Conservation (phyloP, 208 protist genomes). For the Jaenimonas drosophilae region DNA sequence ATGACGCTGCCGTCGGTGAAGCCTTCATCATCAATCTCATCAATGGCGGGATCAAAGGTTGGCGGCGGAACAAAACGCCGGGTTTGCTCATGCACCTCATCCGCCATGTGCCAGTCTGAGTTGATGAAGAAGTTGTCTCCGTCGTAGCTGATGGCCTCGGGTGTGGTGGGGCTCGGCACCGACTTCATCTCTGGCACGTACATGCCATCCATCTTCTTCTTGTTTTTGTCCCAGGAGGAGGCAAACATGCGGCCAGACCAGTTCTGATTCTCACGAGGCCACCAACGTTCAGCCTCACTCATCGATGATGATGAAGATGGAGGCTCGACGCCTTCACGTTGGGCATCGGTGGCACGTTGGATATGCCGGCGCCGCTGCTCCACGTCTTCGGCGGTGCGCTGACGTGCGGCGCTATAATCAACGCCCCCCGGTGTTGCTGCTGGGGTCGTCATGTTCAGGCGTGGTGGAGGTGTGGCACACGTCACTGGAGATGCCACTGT, state of each 20-base stretch:
- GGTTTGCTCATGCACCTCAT: constrained; percentile 69
- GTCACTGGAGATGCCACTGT: constrained; percentile 11
- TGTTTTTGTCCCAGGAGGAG: constrained; percentile 62
- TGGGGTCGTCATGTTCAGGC: constrained; percentile 48
- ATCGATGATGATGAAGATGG: neutral
- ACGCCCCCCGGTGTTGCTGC: constrained; percentile 67
- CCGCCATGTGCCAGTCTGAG: constrained; percentile 66
- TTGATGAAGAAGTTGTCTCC: constrained; percentile 63
- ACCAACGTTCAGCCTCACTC: constrained; percentile 49
- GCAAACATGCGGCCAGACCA: constrained; percentile 69
- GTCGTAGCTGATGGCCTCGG: constrained; percentile 64
- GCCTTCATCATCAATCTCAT: constrained; percentile 78
- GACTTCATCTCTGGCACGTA: constrained; percentile 77
- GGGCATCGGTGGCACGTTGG: constrained; percentile 52
- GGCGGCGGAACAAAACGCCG: constrained; percentile 67
- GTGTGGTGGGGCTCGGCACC: constrained; percentile 35
- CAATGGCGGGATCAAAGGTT: constrained; percentile 72
- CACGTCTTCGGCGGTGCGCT: constrained; percentile 21
- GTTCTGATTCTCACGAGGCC: constrained; percentile 52
- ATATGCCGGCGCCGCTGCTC: constrained; percentile 37
- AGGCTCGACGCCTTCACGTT: constrained; percentile 53
- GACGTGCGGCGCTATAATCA: constrained; percentile 44
- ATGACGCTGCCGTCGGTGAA: constrained; percentile 73
- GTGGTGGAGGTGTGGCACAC: constrained; percentile 15
- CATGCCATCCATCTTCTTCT: constrained; percentile 73